Conservation (phyloP, 2,329 filamentous ascomycete species). For the Aspergillus bombycis region DNA sequence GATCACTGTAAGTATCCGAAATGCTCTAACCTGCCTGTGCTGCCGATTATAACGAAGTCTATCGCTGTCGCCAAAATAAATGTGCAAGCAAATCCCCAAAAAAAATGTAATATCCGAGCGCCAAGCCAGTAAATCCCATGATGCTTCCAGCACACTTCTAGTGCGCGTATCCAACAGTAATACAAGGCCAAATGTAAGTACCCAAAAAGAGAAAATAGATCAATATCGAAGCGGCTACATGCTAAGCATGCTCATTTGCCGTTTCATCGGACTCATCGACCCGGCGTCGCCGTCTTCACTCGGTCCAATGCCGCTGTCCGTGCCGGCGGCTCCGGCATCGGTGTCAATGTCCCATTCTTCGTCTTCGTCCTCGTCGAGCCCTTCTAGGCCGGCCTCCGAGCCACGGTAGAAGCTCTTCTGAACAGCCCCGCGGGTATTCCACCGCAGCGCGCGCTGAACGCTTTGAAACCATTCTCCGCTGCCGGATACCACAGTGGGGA, state of each 20-base stretch:
- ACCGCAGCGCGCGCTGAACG: constrained; percentile 85
- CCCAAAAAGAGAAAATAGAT: background rate
- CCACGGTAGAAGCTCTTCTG: constrained; percentile 79
- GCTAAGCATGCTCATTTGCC: constrained; percentile 74
- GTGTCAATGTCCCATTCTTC: constrained; percentile 94
- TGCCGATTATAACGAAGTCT: background rate
- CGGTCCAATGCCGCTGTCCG: constrained; percentile 52
- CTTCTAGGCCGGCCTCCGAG: constrained; percentile 36
- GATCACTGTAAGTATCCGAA: background rate
- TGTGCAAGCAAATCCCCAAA: background rate
- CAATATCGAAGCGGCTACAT: constrained; percentile 46
- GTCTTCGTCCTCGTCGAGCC: constrained; percentile 55
- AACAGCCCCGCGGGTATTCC: constrained; percentile 90
- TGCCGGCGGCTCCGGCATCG: constrained; percentile 55
- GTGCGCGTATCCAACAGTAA: background rate
- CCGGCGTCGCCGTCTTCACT: constrained; percentile 68
- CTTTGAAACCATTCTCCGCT: constrained; percentile 96
- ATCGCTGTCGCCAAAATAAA: constrained; percentile 6
- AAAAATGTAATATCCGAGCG: background rate
- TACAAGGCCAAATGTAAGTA: background rate
- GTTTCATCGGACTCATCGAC: constrained; percentile 66
- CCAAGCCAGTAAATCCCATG: background rate
- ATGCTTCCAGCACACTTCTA: constrained; percentile 2
- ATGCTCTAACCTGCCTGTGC: background rate
- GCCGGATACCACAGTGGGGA: constrained; percentile 90